Evolutionary conservation across 2,329 filamentous ascomycete species (phyloP), one percentile per base, ranked within the genome.

Genomic region (Apiospora kogelbergensis): DNA sequence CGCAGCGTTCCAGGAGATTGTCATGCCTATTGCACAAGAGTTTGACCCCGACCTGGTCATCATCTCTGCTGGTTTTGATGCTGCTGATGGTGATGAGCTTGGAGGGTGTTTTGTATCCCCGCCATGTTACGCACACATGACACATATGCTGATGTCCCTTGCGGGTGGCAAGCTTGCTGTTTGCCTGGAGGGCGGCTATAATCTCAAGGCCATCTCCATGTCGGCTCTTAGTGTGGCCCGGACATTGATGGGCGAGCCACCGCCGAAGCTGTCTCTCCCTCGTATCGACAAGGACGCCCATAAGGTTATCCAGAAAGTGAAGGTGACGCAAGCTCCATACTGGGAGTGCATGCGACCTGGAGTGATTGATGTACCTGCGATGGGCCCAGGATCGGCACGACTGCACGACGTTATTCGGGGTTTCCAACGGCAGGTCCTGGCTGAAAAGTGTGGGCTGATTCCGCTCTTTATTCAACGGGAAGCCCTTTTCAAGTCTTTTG

Each of bases 61-160:
- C 72, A 92, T 99, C 69, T 96, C 96, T 24, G 94, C 96, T 53
- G 96, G 96, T 0, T 99, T 99, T 74, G 96, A 99, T 79, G 96
- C 96, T 20, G 96, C 96, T 0, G 93, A 93, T 72, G 96, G 96
- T 15, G 96, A 99, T 79, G 91, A 96, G 76, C 87, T 99, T 1
- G 96, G 96, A 66, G 94, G 93, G 41, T 99, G 96, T 78, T 95
- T 94, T 76, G 96, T 99, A 6, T 92, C 94, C 0, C 96, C 96
- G 0, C 83, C 90, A 5, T 97, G 96, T 77, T 99, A 98, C 78
- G 93, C 95, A 17, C 95, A 99, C 77, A 98, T 99, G 96, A 98
- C 96, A 20, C 94, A 98, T 78, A 98, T 98, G 95, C 88, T 99
- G 64, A 98, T 98, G 95, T 94, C 93, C 2, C 85, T 99, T 24